Evolutionary conservation across 164 flowering plant genomes (phyloP).

Genomic region (Houttuynia cordata): DNA sequence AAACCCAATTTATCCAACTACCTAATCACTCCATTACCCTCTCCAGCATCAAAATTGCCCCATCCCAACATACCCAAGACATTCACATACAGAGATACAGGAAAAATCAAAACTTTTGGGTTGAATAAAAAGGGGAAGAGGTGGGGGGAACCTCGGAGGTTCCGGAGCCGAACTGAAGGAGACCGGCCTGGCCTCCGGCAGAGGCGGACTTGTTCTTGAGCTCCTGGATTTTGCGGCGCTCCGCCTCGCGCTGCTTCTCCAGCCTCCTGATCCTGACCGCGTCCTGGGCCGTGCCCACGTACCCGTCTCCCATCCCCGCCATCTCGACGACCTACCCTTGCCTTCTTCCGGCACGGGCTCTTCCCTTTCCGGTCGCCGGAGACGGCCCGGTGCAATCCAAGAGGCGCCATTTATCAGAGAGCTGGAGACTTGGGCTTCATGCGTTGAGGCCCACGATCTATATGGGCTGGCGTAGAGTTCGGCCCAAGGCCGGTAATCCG

Average conservation of each 20-base stretch:
- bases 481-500: too few species aligned
- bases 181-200: slow-evolving; percentile 84
- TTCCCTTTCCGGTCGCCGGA: not conserved
- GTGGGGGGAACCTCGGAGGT: slow-evolving; percentile 59
- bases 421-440: too few species aligned
- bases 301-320: slow-evolving; percentile 99
- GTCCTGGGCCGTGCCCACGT: slow-evolving; percentile 99
- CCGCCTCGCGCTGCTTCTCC: slow-evolving; percentile 93
- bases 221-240: slow-evolving; percentile 82
- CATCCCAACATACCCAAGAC: too few species aligned
- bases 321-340: slow-evolving; percentile 17
- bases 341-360: not conserved
- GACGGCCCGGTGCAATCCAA: not conserved
- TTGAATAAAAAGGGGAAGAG: not conserved
- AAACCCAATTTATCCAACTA: not conserved
- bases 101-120: too few species aligned
- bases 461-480: too few species aligned
- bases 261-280: slow-evolving; percentile 88
- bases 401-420: not conserved
- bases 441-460: too few species aligned
- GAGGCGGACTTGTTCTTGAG: slow-evolving; percentile 84
- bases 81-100: too few species aligned
- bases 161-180: slow-evolving; percentile 93
- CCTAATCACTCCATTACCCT: too few species aligned
- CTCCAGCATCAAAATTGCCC: too few species aligned